Conservation (phyloP, 169 alveolate species). For the Plasmodium relictum region DNA sequence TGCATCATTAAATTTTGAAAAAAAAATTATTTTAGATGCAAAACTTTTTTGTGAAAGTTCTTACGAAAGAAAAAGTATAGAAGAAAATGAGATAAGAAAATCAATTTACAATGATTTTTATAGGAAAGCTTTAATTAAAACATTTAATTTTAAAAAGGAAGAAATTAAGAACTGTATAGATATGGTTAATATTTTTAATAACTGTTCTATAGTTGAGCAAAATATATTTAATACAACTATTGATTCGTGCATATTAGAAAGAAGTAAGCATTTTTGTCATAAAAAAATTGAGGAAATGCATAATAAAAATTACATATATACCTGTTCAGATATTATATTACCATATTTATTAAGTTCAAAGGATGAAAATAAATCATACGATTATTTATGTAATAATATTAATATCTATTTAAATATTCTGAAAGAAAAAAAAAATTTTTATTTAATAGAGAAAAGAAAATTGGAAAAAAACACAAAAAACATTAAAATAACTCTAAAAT, state of each 20-base stretch:
- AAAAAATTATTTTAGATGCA: conserved; percentile 44
- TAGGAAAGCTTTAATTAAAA: conserved; percentile 24
- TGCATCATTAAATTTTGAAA: conserved; percentile 39
- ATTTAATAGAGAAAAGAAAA: conserved; percentile 25
- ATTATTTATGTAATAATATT: conserved; percentile 24
- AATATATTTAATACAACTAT: not conserved
- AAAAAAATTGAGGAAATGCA: conserved; percentile 14
- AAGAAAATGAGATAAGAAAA: conserved; percentile 6
- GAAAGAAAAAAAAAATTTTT: conserved; percentile 30
- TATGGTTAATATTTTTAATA: conserved; percentile 59
- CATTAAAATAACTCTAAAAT: conserved; percentile 10
- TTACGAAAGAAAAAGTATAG: conserved; percentile 25
- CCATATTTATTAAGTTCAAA: conserved; percentile 57
- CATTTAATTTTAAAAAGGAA: conserved; percentile 36
- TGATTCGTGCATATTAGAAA: conserved; percentile 15
- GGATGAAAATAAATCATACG: conserved; percentile 11
- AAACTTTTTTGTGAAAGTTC: conserved; percentile 50
- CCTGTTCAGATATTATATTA: conserved; percentile 56
- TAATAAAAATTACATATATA: conserved; percentile 33
- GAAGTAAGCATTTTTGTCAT: conserved; percentile 32
- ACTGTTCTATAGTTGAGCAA: conserved; percentile 38
- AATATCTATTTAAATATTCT: conserved; percentile 16
- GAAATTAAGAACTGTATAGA: conserved; percentile 20
- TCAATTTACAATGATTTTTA: conserved; percentile 32
- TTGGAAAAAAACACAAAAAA: conserved; percentile 29